Conservation (phyloP, 163 green algal species). For the Prototheca cutis region DNA sequence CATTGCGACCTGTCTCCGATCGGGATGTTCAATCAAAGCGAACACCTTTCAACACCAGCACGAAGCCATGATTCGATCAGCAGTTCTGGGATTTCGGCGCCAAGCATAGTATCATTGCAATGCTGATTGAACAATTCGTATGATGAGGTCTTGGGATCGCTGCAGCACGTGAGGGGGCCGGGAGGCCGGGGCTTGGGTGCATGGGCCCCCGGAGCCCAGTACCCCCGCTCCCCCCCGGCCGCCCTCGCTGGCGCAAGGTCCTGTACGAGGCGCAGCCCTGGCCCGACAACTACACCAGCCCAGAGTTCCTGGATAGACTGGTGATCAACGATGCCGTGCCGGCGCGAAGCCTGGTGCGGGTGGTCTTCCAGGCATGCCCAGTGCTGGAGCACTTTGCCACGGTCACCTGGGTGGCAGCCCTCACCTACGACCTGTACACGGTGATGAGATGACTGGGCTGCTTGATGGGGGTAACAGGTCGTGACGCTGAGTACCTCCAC, state of each 20-base stretch:
- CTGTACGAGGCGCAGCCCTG: slow-evolving; percentile 1
- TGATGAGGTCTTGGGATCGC: too few relatives aligned
- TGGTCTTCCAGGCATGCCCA: neutral
- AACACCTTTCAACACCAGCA: too few relatives aligned
- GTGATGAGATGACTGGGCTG: neutral
- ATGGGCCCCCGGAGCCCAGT: neutral
- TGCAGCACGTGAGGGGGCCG: too few relatives aligned
- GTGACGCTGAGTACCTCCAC: too few relatives aligned
- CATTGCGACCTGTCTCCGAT: too few relatives aligned
- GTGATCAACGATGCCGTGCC: neutral
- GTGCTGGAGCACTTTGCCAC: neutral
- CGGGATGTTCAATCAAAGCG: too few relatives aligned
- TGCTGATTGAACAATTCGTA: too few relatives aligned
- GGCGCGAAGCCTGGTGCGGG: neutral
- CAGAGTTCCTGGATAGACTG: neutral
- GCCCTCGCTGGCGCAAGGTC: neutral
- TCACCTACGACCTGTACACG: neutral
- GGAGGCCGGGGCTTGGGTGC: too few relatives aligned
- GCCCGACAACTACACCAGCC: neutral
- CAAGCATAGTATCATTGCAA: too few relatives aligned
- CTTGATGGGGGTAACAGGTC: too few relatives aligned
- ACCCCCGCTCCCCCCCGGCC: neutral
- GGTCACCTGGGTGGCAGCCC: neutral
- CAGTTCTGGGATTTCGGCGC: too few relatives aligned
- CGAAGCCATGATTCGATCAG: too few relatives aligned